Base-by-base conservation (phyloP, 2,329 filamentous ascomycete genomes). In the Apiospora koreana region DNA sequence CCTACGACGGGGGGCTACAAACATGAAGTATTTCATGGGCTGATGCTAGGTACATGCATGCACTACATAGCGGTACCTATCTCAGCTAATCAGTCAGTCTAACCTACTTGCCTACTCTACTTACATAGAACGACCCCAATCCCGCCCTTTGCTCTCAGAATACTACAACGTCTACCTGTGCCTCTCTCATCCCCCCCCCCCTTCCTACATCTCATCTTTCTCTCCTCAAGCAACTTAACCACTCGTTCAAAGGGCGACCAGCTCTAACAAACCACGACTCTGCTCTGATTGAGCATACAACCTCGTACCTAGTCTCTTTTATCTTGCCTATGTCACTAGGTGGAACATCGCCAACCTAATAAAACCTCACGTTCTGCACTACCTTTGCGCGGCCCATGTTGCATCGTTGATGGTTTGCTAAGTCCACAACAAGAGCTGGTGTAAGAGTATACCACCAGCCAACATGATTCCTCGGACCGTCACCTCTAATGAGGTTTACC, bases 401-500 rank as follows among this genome's bases (percentile, higher is more conserved):
- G 54, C 54, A 35, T 38, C 18, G 18, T 62, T 35, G 54, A 62
- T 62, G 54, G 54, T 62, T n/a, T 9, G 18, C 54, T 62, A 62
- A 62, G 50, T 18, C 25, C 21, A 58, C 50, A 58, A 31, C 28
- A 58, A 35, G 28, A 35, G 50, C 28, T 21, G 50, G 50, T 35
- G 50, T 21, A 35, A 58, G 50, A 58, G 50, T 28, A 58, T 58
- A 35, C 41, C 9, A 31, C 28, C 62, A 25, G 35, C 41, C 66
- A 68, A 38, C 21, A 90, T 91, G 88, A 84, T 86, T 76, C 88
- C 88, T 72, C 83, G 83, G 81, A 91, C 85, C 73, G 89, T 91
- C 83, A 86, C 86, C 76, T 90, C 89, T 76, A 89, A 85, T 79
- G 88, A 94, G 82, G 91, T 98, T 74, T 97, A 98, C 84, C 85